A percentile compares a stretch with the other conserved stretches of the same genome.
These are phyloP conservation scores for Volvox carteri DNA, from an alignment of 163 green algal genomes.

Conservation along the genomic window DNA sequence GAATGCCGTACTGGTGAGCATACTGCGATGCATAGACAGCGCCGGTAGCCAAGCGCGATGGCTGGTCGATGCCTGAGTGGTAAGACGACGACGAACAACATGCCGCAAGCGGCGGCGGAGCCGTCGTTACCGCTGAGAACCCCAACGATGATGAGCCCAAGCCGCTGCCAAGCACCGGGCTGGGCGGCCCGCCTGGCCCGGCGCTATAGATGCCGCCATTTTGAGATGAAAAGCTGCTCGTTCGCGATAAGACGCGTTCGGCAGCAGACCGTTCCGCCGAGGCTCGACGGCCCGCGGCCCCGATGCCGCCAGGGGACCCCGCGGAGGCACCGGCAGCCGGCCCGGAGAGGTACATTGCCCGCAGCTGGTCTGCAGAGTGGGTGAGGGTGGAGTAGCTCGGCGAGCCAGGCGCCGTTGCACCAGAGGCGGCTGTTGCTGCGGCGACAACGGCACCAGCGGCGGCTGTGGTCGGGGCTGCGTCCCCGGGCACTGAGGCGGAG, in stretches of 20 bases:
- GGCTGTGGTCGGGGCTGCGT: neutral
- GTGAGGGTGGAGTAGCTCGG: neutral
- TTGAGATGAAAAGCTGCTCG: slow-evolving; percentile 25
- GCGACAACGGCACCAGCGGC: neutral
- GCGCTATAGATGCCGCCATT: neutral
- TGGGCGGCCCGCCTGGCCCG: neutral
- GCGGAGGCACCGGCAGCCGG: neutral
- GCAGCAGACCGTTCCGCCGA: slow-evolving; percentile 17
- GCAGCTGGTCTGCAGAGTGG: slow-evolving; percentile 1
- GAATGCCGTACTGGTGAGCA: slow-evolving; percentile 1
- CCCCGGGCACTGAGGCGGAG: neutral
- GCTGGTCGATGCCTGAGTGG: neutral
- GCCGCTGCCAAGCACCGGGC: neutral
- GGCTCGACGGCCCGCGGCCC: neutral
- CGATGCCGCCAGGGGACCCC: too few relatives aligned
- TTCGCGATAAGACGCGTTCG: neutral
- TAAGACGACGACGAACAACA: neutral
- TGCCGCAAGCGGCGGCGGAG: neutral
- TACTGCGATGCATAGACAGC: slow-evolving; percentile 42
- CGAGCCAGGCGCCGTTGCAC: neutral
- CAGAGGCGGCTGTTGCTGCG: neutral
- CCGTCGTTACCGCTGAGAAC: neutral
- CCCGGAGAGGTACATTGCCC: neutral
- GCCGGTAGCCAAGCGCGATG: neutral
- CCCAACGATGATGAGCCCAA: neutral